A percentile compares a stretch with the other conserved stretches of the same genome.
Evolutionary conservation across 2,329 filamentous ascomycete species (phyloP).

Genomic region (Aspergillus persii): DNA sequence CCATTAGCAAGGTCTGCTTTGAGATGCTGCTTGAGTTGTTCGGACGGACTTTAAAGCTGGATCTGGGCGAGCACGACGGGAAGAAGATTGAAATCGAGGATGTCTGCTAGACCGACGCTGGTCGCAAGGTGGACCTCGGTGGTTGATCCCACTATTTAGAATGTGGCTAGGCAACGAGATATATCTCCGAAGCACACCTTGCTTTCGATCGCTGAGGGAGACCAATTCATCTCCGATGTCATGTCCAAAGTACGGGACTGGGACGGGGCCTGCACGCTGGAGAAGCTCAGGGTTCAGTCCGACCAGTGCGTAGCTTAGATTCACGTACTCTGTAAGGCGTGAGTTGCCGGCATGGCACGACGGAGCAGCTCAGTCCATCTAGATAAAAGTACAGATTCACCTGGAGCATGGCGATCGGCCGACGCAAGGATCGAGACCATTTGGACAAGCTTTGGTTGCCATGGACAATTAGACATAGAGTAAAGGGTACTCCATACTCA

Average conservation of each 20-base stretch:
- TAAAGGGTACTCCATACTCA: too few relatives aligned
- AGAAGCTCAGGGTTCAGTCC: neutral
- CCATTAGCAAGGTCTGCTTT: constrained; percentile 82
- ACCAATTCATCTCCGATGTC: too few relatives aligned
- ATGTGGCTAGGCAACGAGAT: neutral
- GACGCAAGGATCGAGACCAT: too few relatives aligned
- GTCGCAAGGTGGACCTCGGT: neutral
- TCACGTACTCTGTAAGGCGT: too few relatives aligned
- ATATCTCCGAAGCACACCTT: neutral
- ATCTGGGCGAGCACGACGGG: constrained; percentile 68
- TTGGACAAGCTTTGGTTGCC: neutral
- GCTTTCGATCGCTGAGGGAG: neutral
- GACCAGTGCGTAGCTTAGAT: too few relatives aligned
- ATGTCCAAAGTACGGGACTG: neutral
- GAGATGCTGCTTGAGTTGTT: constrained; percentile 88
- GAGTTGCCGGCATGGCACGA: too few relatives aligned
- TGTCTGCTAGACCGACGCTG: constrained; percentile 57
- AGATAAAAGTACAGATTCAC: too few relatives aligned
- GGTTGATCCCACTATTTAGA: neutral
- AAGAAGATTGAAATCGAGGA: constrained; percentile 65
- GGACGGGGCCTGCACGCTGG: neutral
- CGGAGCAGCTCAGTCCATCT: too few relatives aligned
- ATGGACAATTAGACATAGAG: neutral
- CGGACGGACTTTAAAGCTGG: constrained; percentile 70
- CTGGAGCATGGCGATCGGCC: too few relatives aligned